Conservation (phyloP, 2,329 filamentous ascomycete species). For the Colletotrichum sp. region DNA sequence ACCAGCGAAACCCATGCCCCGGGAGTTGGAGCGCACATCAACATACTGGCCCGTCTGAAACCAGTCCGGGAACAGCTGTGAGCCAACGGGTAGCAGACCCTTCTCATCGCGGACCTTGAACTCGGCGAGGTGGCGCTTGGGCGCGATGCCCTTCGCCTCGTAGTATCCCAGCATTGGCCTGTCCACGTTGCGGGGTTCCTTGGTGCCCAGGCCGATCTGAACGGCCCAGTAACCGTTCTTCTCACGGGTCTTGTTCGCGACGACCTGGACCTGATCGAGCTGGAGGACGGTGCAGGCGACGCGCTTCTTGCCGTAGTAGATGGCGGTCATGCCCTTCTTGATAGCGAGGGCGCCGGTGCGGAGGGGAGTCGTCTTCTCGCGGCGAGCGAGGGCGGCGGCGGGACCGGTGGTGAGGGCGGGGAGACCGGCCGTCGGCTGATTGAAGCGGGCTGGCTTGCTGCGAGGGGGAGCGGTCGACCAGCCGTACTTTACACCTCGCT, state of each 20-base stretch:
- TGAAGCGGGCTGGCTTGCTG: conserved; percentile 62
- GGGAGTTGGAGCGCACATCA: conserved; percentile 78
- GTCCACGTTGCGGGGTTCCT: conserved; percentile 77
- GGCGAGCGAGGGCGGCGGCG: conserved; percentile 65
- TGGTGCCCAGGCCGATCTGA: conserved; percentile 82
- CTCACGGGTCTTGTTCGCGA: conserved; percentile 82
- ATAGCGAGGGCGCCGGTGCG: conserved; percentile 84
- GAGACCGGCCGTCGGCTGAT: conserved; percentile 61
- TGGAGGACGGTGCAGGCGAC: conserved; percentile 92
- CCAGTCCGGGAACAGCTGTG: conserved; percentile 83
- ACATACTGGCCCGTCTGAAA: conserved; percentile 91
- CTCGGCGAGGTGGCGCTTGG: conserved; percentile 84
- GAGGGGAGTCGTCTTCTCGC: conserved; percentile 62
- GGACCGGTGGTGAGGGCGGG: conserved; percentile 63
- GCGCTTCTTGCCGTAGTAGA: conserved; percentile 81
- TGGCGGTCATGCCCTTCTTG: conserved; percentile 95
- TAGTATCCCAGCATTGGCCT: conserved; percentile 88
- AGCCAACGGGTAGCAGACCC: conserved; percentile 79
- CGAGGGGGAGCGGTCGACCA: conserved; percentile 63
- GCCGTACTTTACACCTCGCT: conserved; percentile 61
- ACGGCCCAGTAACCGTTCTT: conserved; percentile 93
- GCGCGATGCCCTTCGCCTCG: conserved; percentile 78
- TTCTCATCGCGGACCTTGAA: conserved; percentile 80
- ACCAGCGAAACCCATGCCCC: conserved; percentile 93
- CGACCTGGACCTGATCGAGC: conserved; percentile 88